Conservation (phyloP, 2,329 filamentous ascomycete genomes). For the Scedosporium dehoogii region DNA sequence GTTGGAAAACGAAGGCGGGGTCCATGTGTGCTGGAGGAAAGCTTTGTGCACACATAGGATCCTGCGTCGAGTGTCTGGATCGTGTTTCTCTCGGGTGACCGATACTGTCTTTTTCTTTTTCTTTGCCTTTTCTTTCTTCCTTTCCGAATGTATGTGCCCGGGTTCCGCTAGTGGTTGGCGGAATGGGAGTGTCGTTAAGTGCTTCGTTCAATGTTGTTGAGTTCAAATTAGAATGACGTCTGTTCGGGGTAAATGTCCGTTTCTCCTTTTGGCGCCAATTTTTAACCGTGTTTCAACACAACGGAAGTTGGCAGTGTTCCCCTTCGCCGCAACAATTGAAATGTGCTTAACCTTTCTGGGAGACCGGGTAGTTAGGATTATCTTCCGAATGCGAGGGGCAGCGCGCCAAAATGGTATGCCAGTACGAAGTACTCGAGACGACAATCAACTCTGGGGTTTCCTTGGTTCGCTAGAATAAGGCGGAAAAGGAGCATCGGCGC, state of each 20-base stretch:
- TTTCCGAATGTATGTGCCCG: neutral
- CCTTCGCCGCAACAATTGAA: neutral
- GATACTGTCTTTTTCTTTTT: neutral
- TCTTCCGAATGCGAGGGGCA: neutral
- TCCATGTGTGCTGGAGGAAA: conserved; percentile 36
- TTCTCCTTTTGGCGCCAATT: neutral
- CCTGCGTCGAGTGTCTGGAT: neutral
- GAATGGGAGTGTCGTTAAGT: neutral
- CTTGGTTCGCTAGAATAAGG: too few relatives aligned
- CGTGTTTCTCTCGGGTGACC: neutral
- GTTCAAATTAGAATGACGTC: neutral
- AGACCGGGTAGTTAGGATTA: neutral
- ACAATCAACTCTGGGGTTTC: neutral
- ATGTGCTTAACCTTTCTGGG: neutral
- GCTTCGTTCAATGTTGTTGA: neutral
- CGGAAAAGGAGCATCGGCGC: too few relatives aligned
- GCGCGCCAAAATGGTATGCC: neutral
- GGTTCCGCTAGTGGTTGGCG: neutral
- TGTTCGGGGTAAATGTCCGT: neutral
- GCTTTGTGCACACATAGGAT: conserved; percentile 1
- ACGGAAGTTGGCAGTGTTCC: neutral
- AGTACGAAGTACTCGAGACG: neutral
- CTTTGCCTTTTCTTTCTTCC: neutral
- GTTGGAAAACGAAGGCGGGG: conserved; percentile 48
- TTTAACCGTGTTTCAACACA: neutral